These are phyloP conservation scores for Chlorella sp. DNA, from an alignment of 139 green algal species.

Conservation along the genomic window DNA sequence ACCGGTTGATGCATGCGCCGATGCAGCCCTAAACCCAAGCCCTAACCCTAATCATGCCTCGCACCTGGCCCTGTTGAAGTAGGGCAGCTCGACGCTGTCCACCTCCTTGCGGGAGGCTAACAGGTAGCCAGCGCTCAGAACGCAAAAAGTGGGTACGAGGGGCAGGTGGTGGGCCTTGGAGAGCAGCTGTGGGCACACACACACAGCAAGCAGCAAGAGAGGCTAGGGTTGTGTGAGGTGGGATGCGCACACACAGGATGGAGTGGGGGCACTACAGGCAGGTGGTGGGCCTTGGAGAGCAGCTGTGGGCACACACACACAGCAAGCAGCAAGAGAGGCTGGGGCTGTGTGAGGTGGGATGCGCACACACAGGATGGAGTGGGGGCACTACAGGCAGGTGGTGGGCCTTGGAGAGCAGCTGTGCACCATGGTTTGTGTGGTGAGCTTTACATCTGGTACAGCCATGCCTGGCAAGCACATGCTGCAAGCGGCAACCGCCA, in stretches of 20 bases:
- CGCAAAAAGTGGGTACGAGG: conserved; percentile 56
- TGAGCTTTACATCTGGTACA: too few species aligned
- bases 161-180: conserved; percentile 15
- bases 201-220: too few species aligned
- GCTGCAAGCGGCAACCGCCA: too few species aligned
- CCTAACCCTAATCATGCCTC: not conserved
- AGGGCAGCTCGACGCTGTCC: conserved; percentile 71
- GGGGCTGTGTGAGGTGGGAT: too few species aligned
- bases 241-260: conserved; percentile 52
- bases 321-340: too few species aligned
- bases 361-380: conserved; percentile 61
- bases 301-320: too few species aligned
- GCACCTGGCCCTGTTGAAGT: conserved; percentile 71
- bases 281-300: not conserved
- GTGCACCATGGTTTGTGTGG: too few species aligned
- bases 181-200: conserved; percentile 6
- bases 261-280: conserved; percentile 61
- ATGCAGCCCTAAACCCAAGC: too few species aligned
- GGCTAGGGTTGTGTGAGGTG: too few species aligned
- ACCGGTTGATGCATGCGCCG: too few species aligned
- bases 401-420: not conserved
- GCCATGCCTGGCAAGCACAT: too few species aligned
- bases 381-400: conserved; percentile 46
- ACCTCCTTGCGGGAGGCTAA: conserved; percentile 53
- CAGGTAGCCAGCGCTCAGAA: conserved; percentile 54